Evolutionary conservation across 2,329 filamentous ascomycete genomes (phyloP).

Genomic region (Botrytis cinerea): DNA sequence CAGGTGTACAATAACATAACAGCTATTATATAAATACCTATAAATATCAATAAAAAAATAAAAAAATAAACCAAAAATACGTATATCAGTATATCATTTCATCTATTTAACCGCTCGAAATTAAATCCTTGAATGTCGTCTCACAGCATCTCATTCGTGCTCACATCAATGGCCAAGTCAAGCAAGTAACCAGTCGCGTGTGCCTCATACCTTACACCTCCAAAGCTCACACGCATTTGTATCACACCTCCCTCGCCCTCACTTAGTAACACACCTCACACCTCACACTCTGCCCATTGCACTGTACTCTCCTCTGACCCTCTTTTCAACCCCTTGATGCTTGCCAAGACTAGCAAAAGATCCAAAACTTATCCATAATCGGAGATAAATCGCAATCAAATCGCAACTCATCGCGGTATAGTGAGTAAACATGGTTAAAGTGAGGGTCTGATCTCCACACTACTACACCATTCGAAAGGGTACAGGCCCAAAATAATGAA

Average conservation of each 20-base stretch:
- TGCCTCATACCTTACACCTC: background rate
- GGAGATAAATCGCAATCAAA: background rate
- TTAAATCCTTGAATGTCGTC: background rate
- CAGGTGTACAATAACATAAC: background rate
- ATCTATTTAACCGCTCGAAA: background rate
- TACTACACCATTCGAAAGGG: conserved; percentile 6
- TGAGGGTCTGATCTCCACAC: conserved; percentile 9
- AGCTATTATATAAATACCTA: background rate
- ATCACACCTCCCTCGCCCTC: background rate
- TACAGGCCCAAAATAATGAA: conserved; percentile 18
- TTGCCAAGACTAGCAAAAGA: conserved; percentile 4
- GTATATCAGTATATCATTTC: background rate
- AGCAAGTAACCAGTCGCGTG: conserved; percentile 11
- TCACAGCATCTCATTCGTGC: conserved; percentile 1
- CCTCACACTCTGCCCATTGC: background rate
- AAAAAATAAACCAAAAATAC: background rate
- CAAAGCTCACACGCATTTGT: conserved; percentile 8
- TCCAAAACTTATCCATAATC: background rate
- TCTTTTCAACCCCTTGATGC: background rate
- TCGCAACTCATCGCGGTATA: conserved; percentile 2
- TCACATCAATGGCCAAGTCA: conserved; percentile 3
- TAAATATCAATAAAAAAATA: no score
- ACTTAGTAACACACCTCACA: background rate
- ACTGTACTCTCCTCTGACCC: background rate
- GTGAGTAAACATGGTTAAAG: background rate